These are phyloP conservation scores for Rhizoclosmatium globosum DNA, from an alignment of 192 early-diverging fungal genomes.

Conservation along the genomic window DNA sequence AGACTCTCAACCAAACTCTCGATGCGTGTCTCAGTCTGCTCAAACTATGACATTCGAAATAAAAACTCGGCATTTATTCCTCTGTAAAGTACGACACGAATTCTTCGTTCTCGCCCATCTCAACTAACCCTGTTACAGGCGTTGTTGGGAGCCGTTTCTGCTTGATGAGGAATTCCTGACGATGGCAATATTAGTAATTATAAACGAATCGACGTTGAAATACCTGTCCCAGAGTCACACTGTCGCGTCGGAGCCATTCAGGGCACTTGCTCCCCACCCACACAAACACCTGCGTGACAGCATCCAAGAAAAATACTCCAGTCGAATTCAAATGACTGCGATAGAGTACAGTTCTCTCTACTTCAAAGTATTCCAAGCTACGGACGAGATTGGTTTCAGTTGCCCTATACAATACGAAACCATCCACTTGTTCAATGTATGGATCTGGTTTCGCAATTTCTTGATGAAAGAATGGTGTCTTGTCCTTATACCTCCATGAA, in stretches of 20 bases:
- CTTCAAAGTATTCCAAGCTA: conserved; percentile 48
- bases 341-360: conserved; percentile 51
- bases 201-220: background rate
- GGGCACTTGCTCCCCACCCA: conserved; percentile 41
- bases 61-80: background rate
- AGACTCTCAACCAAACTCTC: background rate
- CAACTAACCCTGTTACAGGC: conserved; percentile 21
- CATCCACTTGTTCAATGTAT: background rate
- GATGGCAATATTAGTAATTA: background rate
- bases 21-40: background rate
- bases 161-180: conserved; percentile 30
- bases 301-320: conserved; percentile 77
- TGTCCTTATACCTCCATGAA: background rate
- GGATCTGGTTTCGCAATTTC: background rate
- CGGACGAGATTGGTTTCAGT: background rate
- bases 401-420: conserved; percentile 7
- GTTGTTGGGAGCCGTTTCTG: background rate
- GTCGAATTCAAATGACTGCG: conserved; percentile 60
- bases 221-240: conserved; percentile 24
- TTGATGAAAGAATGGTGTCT: conserved; percentile 1
- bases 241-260: background rate
- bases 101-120: conserved; percentile 34
- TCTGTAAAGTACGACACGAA: background rate
- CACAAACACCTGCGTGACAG: conserved; percentile 48
- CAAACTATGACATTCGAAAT: too few relatives aligned